Percentiles rank a stretch among this genome's conserved stretches.
These are phyloP conservation scores for Erigeron canadensis DNA, from an alignment of 129 eudicot genomes.

Conservation along the genomic window DNA sequence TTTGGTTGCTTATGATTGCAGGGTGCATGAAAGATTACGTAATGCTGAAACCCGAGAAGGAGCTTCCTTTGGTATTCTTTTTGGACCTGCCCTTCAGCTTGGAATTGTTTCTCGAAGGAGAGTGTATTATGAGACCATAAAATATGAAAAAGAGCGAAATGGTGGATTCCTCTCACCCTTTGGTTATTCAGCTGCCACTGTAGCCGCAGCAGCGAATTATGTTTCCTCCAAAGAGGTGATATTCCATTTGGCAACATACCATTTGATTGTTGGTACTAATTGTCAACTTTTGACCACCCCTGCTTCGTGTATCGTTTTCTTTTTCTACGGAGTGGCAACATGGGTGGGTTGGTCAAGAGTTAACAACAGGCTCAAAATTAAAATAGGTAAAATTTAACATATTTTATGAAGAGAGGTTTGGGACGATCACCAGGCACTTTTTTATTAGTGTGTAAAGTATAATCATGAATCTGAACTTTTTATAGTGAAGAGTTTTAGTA, in stretches of 20 bases:
- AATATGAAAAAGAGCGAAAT: conserved; percentile 86
- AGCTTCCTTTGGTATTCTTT: conserved; percentile 78
- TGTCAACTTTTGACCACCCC: background rate
- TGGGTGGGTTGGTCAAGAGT: background rate
- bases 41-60: conserved; percentile 74
- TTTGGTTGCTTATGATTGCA: conserved; percentile 36
- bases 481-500: background rate
- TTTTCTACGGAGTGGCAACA: background rate
- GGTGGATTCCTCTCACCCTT: conserved; percentile 89
- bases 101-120: conserved; percentile 85
- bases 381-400: background rate
- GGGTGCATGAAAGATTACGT: conserved; percentile 73
- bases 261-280: background rate
- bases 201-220: conserved; percentile 63
- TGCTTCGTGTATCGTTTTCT: background rate
- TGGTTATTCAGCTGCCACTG: conserved; percentile 75
- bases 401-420: no score
- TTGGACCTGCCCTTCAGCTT: conserved; percentile 76
- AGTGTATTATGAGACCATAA: conserved; percentile 66
- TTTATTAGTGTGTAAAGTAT: background rate
- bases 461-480: background rate
- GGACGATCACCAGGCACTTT: no score
- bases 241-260: conserved; percentile 16
- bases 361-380: background rate
- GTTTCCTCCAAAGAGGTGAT: conserved; percentile 82